phyloP scores from a whole-genome alignment of 2,329 filamentous ascomycete genomes.

The Cladosporium sp. region DNA sequence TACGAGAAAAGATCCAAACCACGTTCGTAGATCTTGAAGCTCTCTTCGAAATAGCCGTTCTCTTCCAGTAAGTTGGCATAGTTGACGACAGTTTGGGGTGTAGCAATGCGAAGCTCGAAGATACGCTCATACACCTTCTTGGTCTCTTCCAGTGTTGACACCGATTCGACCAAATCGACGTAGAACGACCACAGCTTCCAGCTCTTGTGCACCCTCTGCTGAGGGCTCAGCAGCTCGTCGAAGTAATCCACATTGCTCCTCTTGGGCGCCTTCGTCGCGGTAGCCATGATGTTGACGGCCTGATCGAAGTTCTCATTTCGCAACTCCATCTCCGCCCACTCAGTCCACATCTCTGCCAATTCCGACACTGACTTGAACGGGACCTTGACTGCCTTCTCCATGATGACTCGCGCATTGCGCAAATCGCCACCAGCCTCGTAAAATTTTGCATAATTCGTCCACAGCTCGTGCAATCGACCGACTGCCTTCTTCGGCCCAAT shows the following conservation, averaged over 20 bases:
- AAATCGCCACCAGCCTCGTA: conserved; percentile 86
- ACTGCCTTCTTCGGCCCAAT: conserved; percentile 92
- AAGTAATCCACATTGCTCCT: conserved; percentile 99
- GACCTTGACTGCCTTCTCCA: conserved; percentile 97
- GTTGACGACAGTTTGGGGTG: conserved; percentile 96
- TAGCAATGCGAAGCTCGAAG: conserved; percentile 95
- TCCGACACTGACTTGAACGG: conserved; percentile 97
- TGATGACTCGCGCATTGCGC: conserved; percentile 78
- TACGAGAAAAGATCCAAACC: conserved; percentile 98
- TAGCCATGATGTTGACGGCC: conserved; percentile 92
- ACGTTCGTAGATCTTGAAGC: conserved; percentile 94
- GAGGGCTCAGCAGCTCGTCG: conserved; percentile 85
- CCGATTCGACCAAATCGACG: conserved; percentile 93
- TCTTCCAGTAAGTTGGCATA: conserved; percentile 95
- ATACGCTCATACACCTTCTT: conserved; percentile 94
- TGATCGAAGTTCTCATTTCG: conserved; percentile 93
- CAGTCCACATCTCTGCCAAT: conserved; percentile 96
- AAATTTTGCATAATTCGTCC: conserved; percentile 95
- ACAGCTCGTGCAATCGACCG: conserved; percentile 88
- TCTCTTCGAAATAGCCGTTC: conserved; percentile 91
- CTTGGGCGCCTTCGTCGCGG: conserved; percentile 94
- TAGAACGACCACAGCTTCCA: conserved; percentile 99
- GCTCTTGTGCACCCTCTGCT: conserved; percentile 96
- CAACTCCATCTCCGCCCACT: conserved; percentile 98
- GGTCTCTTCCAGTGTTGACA: conserved; percentile 83